Evolutionary conservation across 768 basidiomycete genomes (phyloP), one percentile per base, ranked within the genome.

Genomic region (Melanogaster broomeanus): DNA sequence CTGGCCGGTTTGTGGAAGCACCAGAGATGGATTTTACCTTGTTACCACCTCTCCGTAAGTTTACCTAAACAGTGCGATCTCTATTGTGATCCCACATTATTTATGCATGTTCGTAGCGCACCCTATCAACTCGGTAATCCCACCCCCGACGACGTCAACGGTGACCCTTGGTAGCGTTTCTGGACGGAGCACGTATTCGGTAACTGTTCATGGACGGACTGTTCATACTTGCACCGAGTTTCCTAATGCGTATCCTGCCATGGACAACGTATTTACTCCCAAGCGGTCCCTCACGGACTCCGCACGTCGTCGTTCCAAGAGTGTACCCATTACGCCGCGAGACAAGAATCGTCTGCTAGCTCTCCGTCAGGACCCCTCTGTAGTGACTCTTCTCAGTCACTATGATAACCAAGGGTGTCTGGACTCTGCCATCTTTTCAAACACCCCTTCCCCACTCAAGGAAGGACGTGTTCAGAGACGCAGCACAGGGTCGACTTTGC

Each of bases 351-450:
- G 86, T 25, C 71, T 87, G 10, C 67, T 79, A 12, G 71, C 78
- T 19, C 75, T 92, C 41, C 84, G 84, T 39, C 82, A 84, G 24
- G 88, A 92, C 54, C 88, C 89, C 3, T 91, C 90, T 19, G 87
- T 92, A 25, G 85, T 77, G 13, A 90, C 85, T 58, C 71, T 92
- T 21, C 70, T 91, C 31, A 77, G 82, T 49, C 72, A 89, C 55
- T 92, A 90, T 58, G 88, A 90, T 58, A 82, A 87, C 4, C 73
- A 87, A 48, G 89, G 89, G 16, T 77, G 78, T 45, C 73, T 91
- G 24, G 75, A 82, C 15, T 72, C 76, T 4, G 66, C 77, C 33
- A 80, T 80, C 8, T 92, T 92, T 63, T 84, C 85, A 0, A 88
- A 88, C 58, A 69, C 82, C 41, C 61, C 78, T 60, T 64, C 66